Conservation (phyloP, 495 filamentous ascomycete genomes). For the Letharia columbiana region DNA sequence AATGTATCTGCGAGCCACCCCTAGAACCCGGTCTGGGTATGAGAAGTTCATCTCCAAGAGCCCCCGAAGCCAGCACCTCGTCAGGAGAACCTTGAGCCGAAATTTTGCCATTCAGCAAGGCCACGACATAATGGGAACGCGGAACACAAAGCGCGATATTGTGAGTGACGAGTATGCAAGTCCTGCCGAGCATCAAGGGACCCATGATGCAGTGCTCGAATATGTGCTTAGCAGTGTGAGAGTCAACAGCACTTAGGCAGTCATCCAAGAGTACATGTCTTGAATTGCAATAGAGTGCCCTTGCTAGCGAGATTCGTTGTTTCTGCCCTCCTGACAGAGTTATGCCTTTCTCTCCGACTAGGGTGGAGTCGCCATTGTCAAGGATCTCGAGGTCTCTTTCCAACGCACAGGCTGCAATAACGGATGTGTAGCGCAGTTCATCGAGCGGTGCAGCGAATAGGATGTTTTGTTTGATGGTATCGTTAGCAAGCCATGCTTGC, state of each 20-base stretch:
- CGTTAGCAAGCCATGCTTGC: slow-evolving; percentile 96
- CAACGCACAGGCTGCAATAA: slow-evolving; percentile 86
- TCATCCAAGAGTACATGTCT: slow-evolving; percentile 88
- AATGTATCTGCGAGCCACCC: slow-evolving; percentile 56
- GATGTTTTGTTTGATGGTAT: slow-evolving; percentile 93
- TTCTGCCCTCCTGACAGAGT: slow-evolving; percentile 96
- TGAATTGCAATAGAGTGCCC: slow-evolving; percentile 88
- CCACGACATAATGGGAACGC: slow-evolving; percentile 66
- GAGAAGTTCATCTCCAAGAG: slow-evolving; percentile 71
- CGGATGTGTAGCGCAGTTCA: slow-evolving; percentile 74
- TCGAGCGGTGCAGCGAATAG: slow-evolving; percentile 79
- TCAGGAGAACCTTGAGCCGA: slow-evolving; percentile 64
- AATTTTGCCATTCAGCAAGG: slow-evolving; percentile 80
- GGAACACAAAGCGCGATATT: slow-evolving; percentile 82
- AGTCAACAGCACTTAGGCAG: slow-evolving; percentile 96
- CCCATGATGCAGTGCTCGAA: slow-evolving; percentile 88
- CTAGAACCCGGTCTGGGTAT: slow-evolving; percentile 64
- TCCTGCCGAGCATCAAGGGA: slow-evolving; percentile 77
- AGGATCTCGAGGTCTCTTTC: slow-evolving; percentile 88
- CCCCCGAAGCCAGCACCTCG: slow-evolving; percentile 73
- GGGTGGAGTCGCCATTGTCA: slow-evolving; percentile 83
- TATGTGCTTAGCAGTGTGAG: slow-evolving; percentile 97
- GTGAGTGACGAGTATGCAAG: slow-evolving; percentile 96
- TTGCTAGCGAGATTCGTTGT: slow-evolving; percentile 89
- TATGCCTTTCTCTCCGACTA: slow-evolving; percentile 97